Conservation (phyloP, 306 rosid species). For the Ormosia semicastrata region DNA sequence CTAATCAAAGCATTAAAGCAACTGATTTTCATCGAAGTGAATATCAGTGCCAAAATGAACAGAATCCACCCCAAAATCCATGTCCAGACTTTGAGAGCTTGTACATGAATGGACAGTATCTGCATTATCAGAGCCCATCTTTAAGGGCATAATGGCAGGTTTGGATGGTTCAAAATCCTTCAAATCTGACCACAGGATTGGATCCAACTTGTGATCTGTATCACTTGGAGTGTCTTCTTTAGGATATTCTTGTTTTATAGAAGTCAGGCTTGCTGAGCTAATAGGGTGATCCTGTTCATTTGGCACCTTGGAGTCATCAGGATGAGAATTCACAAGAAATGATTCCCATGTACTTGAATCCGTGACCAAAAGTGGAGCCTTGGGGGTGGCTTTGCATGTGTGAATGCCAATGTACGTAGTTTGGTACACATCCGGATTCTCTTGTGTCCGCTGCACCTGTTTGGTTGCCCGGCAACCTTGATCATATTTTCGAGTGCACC, state of each 20-base stretch:
- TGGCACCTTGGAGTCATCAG: conserved; percentile 18
- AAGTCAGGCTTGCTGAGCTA: background rate
- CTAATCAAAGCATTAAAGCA: background rate
- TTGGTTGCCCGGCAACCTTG: conserved; percentile 66
- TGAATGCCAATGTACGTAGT: conserved; percentile 72
- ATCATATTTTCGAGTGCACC: conserved; percentile 69
- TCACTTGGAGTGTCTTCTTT: conserved; percentile 39
- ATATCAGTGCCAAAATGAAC: conserved; percentile 30
- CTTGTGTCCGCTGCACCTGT: conserved; percentile 61
- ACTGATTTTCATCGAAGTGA: conserved; percentile 30
- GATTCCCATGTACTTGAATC: conserved; percentile 27
- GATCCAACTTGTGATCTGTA: conserved; percentile 35
- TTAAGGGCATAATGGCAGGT: conserved; percentile 16
- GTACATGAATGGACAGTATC: conserved; percentile 37
- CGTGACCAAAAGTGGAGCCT: conserved; percentile 44
- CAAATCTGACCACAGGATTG: conserved; percentile 51
- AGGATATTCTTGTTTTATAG: conserved; percentile 35
- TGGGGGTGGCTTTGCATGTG: conserved; percentile 54
- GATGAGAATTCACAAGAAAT: conserved; percentile 2
- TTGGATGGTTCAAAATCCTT: conserved; percentile 47
- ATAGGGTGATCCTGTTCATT: background rate
- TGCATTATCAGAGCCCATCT: conserved; percentile 13
- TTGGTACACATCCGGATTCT: conserved; percentile 43
- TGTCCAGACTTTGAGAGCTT: conserved; percentile 15
- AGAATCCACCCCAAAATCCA: conserved; percentile 35